Conservation (phyloP, 2,329 filamentous ascomycete genomes). For the Beauveria varroae region DNA sequence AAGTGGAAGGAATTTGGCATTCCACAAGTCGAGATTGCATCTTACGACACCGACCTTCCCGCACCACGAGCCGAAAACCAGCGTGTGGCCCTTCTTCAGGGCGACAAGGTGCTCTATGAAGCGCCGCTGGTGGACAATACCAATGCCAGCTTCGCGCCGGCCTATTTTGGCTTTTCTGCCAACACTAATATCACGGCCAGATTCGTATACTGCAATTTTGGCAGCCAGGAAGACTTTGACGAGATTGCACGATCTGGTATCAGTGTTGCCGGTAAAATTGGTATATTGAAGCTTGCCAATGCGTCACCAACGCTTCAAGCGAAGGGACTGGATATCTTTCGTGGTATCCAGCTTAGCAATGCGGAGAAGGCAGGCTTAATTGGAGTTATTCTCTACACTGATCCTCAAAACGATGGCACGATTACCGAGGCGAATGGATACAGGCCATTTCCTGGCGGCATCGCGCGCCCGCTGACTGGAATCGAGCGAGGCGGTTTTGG, state of each 20-base stretch:
- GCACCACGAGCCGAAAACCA: slow-evolving; percentile 40
- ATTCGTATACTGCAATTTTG: slow-evolving; percentile 3
- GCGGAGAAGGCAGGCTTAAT: slow-evolving; percentile 80
- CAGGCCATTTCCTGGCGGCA: slow-evolving; percentile 52
- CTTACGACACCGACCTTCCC: slow-evolving; percentile 25
- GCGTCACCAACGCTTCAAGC: slow-evolving; percentile 58
- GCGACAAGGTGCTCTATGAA: slow-evolving; percentile 1
- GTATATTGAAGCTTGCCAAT: slow-evolving; percentile 53
- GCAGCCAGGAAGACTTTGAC: slow-evolving; percentile 1
- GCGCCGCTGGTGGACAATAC: slow-evolving; percentile 1
- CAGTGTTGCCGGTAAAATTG: slow-evolving; percentile 13
- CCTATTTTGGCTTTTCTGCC: slow-evolving; percentile 1
- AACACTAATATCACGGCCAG: neutral
- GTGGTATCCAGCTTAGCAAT: slow-evolving; percentile 76
- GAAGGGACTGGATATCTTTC: slow-evolving; percentile 42
- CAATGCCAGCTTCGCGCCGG: slow-evolving; percentile 2
- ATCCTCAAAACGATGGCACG: slow-evolving; percentile 77
- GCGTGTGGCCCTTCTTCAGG: neutral
- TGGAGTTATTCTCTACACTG: slow-evolving; percentile 71
- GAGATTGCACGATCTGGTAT: neutral
- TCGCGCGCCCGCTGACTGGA: slow-evolving; percentile 18
- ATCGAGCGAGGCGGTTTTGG: slow-evolving; percentile 47
- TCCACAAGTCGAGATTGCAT: neutral
- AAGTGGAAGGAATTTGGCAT: slow-evolving; percentile 28
- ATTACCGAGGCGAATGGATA: slow-evolving; percentile 69